phyloP scores from a whole-genome alignment of 345 rosid genomes.

The Psidium guajava region DNA sequence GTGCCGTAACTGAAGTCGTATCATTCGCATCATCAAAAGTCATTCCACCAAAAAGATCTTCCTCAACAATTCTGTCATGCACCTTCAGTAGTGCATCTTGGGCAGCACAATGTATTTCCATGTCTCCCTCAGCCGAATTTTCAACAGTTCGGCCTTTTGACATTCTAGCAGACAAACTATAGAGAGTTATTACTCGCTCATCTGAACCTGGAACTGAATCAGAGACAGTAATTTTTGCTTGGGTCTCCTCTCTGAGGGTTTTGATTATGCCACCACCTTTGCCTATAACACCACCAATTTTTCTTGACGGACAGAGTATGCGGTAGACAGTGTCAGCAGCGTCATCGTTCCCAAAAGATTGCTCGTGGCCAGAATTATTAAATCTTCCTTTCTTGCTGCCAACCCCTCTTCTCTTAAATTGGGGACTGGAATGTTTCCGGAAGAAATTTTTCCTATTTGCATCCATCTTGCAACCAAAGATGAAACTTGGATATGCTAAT shows the following conservation, averaged over 20 bases:
- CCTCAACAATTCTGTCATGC: conserved; percentile 36
- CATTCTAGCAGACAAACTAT: conserved; percentile 25
- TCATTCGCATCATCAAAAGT: conserved; percentile 28
- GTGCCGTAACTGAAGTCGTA: conserved; percentile 15
- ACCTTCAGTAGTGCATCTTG: conserved; percentile 54
- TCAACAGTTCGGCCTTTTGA: conserved; percentile 6
- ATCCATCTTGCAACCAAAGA: conserved; percentile 21
- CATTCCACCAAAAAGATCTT: conserved; percentile 35
- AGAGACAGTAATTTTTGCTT: conserved; percentile 39
- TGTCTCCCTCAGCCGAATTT: conserved; percentile 6
- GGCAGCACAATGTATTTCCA: conserved; percentile 43
- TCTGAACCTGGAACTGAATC: conserved; percentile 49
- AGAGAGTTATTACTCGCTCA: conserved; percentile 47
- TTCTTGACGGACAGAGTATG: conserved; percentile 40
- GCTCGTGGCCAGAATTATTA: conserved; percentile 20
- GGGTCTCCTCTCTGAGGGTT: conserved; percentile 39
- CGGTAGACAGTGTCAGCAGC: conserved; percentile 45
- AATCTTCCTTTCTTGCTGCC: conserved; percentile 17
- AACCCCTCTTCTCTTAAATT: conserved; percentile 32
- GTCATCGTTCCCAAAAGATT: conserved; percentile 15
- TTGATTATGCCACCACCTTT: conserved; percentile 45
- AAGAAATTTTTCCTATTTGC: conserved; percentile 30
- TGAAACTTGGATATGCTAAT: background rate
- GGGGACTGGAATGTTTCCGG: conserved; percentile 18
- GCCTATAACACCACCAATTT: conserved; percentile 54